phyloP scores from a whole-genome alignment of 768 basidiomycete genomes.

The Neoboletus brunneissimus region DNA sequence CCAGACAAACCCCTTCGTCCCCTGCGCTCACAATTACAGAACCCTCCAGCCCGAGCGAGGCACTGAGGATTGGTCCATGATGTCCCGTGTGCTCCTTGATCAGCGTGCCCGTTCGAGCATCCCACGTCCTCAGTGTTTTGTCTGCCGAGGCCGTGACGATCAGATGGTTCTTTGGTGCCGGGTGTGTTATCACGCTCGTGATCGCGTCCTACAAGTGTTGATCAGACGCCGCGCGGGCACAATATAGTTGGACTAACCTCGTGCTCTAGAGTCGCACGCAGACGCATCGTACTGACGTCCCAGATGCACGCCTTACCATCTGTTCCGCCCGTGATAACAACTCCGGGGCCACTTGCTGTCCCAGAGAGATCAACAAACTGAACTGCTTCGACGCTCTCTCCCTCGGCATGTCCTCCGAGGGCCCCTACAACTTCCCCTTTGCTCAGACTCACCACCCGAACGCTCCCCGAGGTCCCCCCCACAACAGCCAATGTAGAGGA shows the following conservation, averaged over 20 bases:
- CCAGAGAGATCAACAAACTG: slow-evolving; percentile 76
- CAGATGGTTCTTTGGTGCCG: slow-evolving; percentile 70
- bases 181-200: slow-evolving; percentile 73
- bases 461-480: slow-evolving; percentile 80
- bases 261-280: slow-evolving; percentile 81
- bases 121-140: slow-evolving; percentile 86
- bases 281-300: slow-evolving; percentile 85
- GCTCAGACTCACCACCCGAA: slow-evolving; percentile 82
- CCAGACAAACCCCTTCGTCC: slow-evolving; percentile 85
- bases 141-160: slow-evolving; percentile 88
- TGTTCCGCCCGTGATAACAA: slow-evolving; percentile 83
- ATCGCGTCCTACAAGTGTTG: slow-evolving; percentile 70
- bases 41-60: slow-evolving; percentile 68
- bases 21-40: slow-evolving; percentile 81
- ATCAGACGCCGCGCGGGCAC: background rate
- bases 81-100: slow-evolving; percentile 84
- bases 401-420: slow-evolving; percentile 80
- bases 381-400: slow-evolving; percentile 85
- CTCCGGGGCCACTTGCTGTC: slow-evolving; percentile 47
- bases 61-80: slow-evolving; percentile 67
- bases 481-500: slow-evolving; percentile 89
- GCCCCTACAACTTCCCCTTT: slow-evolving; percentile 81
- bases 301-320: slow-evolving; percentile 94
- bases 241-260: slow-evolving; percentile 48
- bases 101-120: slow-evolving; percentile 78